Base-by-base conservation (phyloP, 2,329 filamentous ascomycete genomes). In the Fusarium mexicanum region DNA sequence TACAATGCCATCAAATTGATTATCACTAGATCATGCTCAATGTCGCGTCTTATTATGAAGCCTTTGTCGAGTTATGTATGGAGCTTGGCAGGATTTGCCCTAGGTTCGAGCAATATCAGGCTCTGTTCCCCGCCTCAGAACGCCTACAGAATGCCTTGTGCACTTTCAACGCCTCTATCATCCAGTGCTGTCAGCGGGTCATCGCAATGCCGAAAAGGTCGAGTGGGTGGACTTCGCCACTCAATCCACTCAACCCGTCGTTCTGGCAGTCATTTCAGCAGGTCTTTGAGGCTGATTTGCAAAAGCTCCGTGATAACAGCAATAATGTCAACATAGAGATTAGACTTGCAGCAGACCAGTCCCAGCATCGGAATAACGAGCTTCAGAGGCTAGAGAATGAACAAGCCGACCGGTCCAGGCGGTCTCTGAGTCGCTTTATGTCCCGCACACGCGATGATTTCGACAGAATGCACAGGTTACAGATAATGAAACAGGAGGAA, bases 1-100 rank as follows among this genome's bases (percentile, higher is more conserved):
- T 24, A 8, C 6, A 18, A 5, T 4, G 0, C 10, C 1, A 12
- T 5, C 17, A 0, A 6, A 6, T 14, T 22, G 0, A 47, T 29
- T 24, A n/a, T n/a, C 8, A 48, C 17, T 40, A 84, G 83, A 61
- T 80, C 22, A 69, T 79, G 3, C 69, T 79, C 3, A 85, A 84
- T 26, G 81, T 80, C 41, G 76, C 77, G 0, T 82, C 82, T 1
- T 86, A 85, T 57, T 86, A 83, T 38, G 82, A 84, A 47, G 81
- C 79, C 11, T 73, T 84, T 13, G 81, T 83, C 1, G 75, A 81
- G 11, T 72, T 82, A 12, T 82, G 85, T 41, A 79, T 82, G 77
- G 76, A 75, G 3, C 70, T 86, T 17, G 80, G 80, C 11, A 73
- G 67, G 2, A 54, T 80, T 13, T 83, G 79, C 61, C 84, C 84